These are phyloP conservation scores for Fusarium fujikuroi DNA, from an alignment of 2,329 filamentous ascomycete species.

Conservation along the genomic window DNA sequence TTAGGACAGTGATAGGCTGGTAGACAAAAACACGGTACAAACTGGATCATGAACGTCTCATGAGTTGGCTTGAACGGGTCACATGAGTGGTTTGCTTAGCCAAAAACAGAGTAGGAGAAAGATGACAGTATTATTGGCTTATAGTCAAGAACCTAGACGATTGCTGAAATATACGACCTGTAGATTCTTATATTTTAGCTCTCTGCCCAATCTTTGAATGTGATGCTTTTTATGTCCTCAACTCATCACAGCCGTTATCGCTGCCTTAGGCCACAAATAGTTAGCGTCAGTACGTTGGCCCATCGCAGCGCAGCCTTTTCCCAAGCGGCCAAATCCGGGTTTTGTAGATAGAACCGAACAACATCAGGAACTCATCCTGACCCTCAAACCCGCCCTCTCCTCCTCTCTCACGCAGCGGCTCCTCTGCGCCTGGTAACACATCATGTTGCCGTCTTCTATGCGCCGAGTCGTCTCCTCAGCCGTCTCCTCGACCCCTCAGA, in stretches of 20 bases:
- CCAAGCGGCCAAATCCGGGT: constrained; percentile 52
- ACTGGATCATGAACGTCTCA: not conserved
- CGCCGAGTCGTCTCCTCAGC: constrained; percentile 63
- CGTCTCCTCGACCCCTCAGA: constrained; percentile 59
- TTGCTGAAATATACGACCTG: not conserved
- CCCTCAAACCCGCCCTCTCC: constrained; percentile 34
- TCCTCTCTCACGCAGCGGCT: constrained; percentile 29
- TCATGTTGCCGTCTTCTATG: constrained; percentile 66
- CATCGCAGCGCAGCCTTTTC: constrained; percentile 49
- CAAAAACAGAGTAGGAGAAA: not conserved
- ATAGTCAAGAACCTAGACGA: not conserved
- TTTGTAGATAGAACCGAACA: constrained; percentile 49
- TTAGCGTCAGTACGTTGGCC: constrained; percentile 42
- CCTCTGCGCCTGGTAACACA: constrained; percentile 44
- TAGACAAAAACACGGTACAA: not conserved
- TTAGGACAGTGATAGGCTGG: not conserved
- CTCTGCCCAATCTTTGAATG: not conserved
- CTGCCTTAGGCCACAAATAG: constrained; percentile 52
- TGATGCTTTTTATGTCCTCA: constrained; percentile 3
- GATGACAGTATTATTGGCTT: too few species aligned
- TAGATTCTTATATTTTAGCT: too few species aligned
- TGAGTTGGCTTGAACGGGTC: not conserved
- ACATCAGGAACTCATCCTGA: constrained; percentile 49
- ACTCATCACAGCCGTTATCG: constrained; percentile 39
- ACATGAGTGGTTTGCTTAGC: not conserved